Conservation (phyloP, 257 asterid species). For the Solanum ossicruentum region DNA sequence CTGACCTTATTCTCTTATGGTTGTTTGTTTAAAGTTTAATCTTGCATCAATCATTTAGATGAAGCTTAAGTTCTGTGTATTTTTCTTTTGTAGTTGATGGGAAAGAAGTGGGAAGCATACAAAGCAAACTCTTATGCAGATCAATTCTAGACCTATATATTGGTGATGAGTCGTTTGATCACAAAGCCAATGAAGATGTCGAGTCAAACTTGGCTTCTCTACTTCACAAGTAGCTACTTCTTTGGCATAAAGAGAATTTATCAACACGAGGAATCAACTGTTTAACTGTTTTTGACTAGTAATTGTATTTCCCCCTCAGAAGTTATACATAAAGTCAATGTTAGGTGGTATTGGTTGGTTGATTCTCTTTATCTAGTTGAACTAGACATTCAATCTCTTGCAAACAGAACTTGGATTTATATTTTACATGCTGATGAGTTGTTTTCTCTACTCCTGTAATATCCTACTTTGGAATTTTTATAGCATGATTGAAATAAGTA, state of each 20-base stretch:
- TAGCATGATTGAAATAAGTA: background rate
- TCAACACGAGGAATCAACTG: background rate
- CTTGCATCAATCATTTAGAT: background rate
- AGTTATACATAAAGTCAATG: background rate
- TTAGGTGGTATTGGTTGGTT: background rate
- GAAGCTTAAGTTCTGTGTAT: background rate
- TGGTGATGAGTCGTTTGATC: constrained; percentile 80
- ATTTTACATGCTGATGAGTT: background rate
- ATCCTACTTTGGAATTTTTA: background rate
- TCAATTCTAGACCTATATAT: constrained; percentile 75
- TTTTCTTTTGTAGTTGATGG: constrained; percentile 58
- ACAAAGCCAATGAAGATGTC: constrained; percentile 70
- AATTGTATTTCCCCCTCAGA: background rate
- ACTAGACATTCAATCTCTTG: background rate
- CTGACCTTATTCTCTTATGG: background rate
- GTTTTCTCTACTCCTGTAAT: background rate
- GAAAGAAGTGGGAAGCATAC: constrained; percentile 69
- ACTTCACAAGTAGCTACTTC: constrained; percentile 23
- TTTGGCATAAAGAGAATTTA: background rate
- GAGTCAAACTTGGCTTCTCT: constrained; percentile 54
- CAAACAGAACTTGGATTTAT: background rate
- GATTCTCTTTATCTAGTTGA: background rate
- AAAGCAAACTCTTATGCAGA: constrained; percentile 67
- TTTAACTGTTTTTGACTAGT: background rate
- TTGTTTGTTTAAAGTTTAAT: background rate